Evolutionary conservation across 2,329 filamentous ascomycete species (phyloP).

Genomic region (Macrophomina pseudophaseolina): DNA sequence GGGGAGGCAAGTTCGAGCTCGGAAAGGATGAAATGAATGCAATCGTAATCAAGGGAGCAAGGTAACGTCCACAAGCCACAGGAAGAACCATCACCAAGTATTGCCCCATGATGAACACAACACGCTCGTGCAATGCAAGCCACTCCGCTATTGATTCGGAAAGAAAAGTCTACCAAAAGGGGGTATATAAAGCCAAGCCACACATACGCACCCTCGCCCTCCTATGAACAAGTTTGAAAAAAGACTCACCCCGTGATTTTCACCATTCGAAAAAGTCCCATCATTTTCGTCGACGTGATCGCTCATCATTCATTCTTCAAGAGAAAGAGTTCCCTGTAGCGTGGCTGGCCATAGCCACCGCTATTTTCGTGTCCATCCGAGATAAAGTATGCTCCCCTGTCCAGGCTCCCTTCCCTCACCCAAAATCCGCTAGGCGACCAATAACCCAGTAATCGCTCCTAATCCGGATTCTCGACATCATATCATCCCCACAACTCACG

Average conservation of each 20-base stretch:
- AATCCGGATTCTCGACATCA: background rate
- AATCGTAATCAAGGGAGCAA: too few relatives aligned
- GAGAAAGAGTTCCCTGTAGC: background rate
- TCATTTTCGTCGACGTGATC: slow-evolving; percentile 11
- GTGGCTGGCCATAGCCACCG: background rate
- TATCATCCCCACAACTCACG: slow-evolving; percentile 14
- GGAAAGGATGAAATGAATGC: too few relatives aligned
- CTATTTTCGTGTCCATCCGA: background rate
- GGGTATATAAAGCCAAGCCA: slow-evolving; percentile 24
- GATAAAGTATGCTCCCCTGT: background rate
- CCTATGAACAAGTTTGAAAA: background rate
- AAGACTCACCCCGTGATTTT: slow-evolving; percentile 10
- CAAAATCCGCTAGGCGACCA: too few relatives aligned
- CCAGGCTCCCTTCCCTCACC: background rate
- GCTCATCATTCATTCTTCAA: slow-evolving; percentile 21
- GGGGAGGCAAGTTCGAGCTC: too few relatives aligned
- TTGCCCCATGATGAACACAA: too few relatives aligned
- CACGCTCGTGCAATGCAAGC: background rate
- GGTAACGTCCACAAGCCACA: too few relatives aligned
- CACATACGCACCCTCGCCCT: slow-evolving; percentile 20
- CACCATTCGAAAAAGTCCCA: background rate
- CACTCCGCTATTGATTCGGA: slow-evolving; percentile 1
- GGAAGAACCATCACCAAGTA: too few relatives aligned
- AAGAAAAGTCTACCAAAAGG: slow-evolving; percentile 18
- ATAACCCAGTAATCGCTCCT: background rate